Conservation (phyloP, 495 filamentous ascomycete species). For the Penicillium cinerascens region DNA sequence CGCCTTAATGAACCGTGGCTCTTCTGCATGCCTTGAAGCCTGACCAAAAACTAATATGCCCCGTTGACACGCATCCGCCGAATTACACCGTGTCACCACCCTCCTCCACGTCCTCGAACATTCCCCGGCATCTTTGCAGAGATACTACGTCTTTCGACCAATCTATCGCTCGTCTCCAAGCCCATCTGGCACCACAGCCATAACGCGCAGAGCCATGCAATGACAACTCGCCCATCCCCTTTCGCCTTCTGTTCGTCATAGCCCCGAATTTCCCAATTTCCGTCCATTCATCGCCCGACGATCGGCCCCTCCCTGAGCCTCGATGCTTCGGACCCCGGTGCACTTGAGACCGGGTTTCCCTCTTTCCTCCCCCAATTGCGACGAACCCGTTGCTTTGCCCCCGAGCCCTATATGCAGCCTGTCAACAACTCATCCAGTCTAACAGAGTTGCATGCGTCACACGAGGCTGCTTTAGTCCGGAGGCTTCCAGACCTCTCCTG, state of each 20-base stretch:
- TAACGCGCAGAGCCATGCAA: conserved; percentile 19
- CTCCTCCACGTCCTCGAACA: conserved; percentile 6
- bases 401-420: conserved; percentile 6
- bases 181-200: conserved; percentile 22
- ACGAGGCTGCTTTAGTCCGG: conserved; percentile 14
- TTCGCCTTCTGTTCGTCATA: conserved; percentile 12
- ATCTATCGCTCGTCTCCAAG: conserved; percentile 5
- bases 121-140: conserved; percentile 2
- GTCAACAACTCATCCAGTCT: conserved; percentile 5
- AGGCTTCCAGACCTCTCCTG: conserved; percentile 4
- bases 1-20: conserved; percentile 7
- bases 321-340: neutral
- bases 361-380: neutral
- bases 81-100: conserved; percentile 29
- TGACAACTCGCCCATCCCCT: neutral
- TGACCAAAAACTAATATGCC: conserved; percentile 24
- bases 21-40: conserved; percentile 29
- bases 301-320: conserved; percentile 23
- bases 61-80: conserved; percentile 20
- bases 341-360: neutral
- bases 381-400: neutral
- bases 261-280: conserved; percentile 1
- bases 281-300: conserved; percentile 6
- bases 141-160: conserved; percentile 11
- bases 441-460: conserved; percentile 16